phyloP scores from a whole-genome alignment of 805 yeast species.

The Lachancea cidri region DNA sequence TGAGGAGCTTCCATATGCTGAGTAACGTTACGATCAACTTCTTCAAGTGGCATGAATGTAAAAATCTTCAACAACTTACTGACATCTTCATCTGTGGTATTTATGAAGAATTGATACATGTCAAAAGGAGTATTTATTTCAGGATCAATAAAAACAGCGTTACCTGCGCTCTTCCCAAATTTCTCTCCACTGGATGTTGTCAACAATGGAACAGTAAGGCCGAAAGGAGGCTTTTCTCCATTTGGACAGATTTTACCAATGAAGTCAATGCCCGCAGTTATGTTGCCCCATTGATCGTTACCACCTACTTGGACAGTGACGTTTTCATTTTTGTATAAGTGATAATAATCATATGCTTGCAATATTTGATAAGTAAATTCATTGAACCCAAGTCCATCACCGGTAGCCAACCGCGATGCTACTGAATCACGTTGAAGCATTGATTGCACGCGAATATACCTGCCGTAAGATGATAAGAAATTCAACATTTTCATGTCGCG shows the following conservation, averaged over 20 bases:
- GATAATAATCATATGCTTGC: constrained; percentile 92
- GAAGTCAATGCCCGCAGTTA: constrained; percentile 90
- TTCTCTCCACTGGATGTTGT: constrained; percentile 88
- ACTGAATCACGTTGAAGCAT: constrained; percentile 91
- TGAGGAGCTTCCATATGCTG: constrained; percentile 58
- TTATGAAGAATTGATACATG: constrained; percentile 79
- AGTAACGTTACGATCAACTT: constrained; percentile 49
- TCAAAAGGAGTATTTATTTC: constrained; percentile 74
- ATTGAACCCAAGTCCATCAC: constrained; percentile 82
- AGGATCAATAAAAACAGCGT: constrained; percentile 83
- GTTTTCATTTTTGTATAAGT: constrained; percentile 51
- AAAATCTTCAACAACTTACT: constrained; percentile 64
- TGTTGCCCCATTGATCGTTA: constrained; percentile 97
- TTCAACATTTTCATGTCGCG: constrained; percentile 64
- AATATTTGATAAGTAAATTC: constrained; percentile 90
- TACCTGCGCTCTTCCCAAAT: constrained; percentile 96
- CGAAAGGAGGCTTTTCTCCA: constrained; percentile 41
- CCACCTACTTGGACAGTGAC: constrained; percentile 89
- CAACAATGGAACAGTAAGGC: constrained; percentile 83
- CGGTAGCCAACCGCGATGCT: constrained; percentile 61
- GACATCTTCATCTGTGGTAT: constrained; percentile 72
- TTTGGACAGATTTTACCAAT: constrained; percentile 51
- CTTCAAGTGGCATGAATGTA: constrained; percentile 65
- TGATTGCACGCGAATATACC: constrained; percentile 70
- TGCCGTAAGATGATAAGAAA: constrained; percentile 72